Conservation (phyloP, 441 rosid species). For the Adansonia rubrostipa region DNA sequence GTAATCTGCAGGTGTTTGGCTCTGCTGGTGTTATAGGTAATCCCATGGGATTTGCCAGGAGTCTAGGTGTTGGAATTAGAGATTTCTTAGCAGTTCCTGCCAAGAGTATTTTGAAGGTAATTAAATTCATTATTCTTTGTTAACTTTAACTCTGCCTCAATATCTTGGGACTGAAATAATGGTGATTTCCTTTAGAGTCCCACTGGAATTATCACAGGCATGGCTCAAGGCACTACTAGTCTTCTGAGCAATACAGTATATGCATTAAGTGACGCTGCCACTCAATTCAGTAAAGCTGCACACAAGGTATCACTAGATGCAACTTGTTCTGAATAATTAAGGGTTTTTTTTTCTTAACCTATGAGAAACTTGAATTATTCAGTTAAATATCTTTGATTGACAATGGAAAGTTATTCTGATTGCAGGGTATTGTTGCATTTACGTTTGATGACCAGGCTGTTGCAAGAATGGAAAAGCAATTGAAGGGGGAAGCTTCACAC, state of each 20-base stretch:
- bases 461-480: constrained; percentile 80
- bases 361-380: constrained; percentile 9
- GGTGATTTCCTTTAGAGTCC: constrained; percentile 70
- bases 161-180: constrained; percentile 16
- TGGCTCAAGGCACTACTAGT: constrained; percentile 96
- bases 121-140: constrained; percentile 18
- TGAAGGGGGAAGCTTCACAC: constrained; percentile 72
- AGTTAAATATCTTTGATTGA: constrained; percentile 24
- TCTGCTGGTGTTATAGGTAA: constrained; percentile 99
- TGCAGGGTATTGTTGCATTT: constrained; percentile 94
- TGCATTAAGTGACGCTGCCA: constrained; percentile 95
- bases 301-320: constrained; percentile 72
- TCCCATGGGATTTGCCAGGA: constrained; percentile 99
- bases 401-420: constrained; percentile 23
- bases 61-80: constrained; percentile 84
- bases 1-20: constrained; percentile 76
- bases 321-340: constrained; percentile 14
- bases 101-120: constrained; percentile 78
- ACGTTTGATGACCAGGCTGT: constrained; percentile 92
- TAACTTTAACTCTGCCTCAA: constrained; percentile 25
- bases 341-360: neutral
- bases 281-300: constrained; percentile 98
- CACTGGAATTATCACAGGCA: constrained; percentile 80
- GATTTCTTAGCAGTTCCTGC: constrained; percentile 95
- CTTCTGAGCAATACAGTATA: constrained; percentile 91